Evolutionary conservation across 225 moss, liverwort and hornwort species (phyloP), one percentile per base, ranked within the genome.

Genomic region (Pleurozium schreberi): DNA sequence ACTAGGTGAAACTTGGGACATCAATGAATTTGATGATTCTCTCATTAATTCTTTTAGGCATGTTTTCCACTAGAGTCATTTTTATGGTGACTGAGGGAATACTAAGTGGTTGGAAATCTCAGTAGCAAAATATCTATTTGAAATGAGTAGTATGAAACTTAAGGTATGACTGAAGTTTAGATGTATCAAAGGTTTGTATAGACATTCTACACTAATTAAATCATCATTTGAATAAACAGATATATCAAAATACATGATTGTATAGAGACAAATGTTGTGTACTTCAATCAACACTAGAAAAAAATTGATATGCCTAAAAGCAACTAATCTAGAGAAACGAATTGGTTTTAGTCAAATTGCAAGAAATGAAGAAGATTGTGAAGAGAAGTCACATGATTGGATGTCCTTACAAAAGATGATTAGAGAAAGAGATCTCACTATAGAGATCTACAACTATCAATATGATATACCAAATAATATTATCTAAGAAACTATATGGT

Each of bases 61-160:
- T 36, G 3, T 36, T 52, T 76, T 52, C 14, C 5, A 36, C 22
- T 21, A 21, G 5, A 22, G 5, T 36, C 53, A 14, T 2, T 4
- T 9, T 22, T 14, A 52, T n/a, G n/a, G 2, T 36, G 2, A 2
- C 52, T 9, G 36, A 22, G 14, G 52, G 2, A 22, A 4, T 1
- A 52, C 0, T 76, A 36, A 9, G 9, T 53, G 8, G 14, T 53
- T 0, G 0, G 0, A 57, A 55, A 25, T 78, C 0, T 1, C 0
- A 0, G 0, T 78, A 26, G 57, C 0, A n/a, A 1, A 1, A 26
- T n/a, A 57, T 55, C 10, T 0, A 57, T 38, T 57, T 7, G 2
- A 57, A n/a, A 78, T 57, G n/a, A n/a, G n/a, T n/a, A 4, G 1
- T 3, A 26, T 26, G 38, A n/a, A n/a, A n/a, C n/a, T n/a, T 38